phyloP scores from a whole-genome alignment of 495 filamentous ascomycete genomes.

The Haplographium delicatum region DNA sequence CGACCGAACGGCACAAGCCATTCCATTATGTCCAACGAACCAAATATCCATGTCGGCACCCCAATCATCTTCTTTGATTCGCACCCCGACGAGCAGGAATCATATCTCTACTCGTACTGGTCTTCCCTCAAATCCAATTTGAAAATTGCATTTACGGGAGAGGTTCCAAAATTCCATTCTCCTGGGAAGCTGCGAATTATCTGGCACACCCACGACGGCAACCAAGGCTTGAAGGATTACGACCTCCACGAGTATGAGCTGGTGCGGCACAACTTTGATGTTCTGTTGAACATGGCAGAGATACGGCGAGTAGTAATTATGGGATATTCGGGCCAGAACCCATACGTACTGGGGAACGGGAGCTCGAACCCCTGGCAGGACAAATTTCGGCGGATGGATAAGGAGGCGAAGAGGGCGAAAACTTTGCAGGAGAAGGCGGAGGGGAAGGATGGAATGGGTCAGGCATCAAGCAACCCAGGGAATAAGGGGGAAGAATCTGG shows the following conservation, averaged over 20 bases:
- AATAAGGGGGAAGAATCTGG: not conserved
- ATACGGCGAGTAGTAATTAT: slow-evolving; percentile 10
- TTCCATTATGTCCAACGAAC: slow-evolving; percentile 8
- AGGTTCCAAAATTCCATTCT: slow-evolving; percentile 13
- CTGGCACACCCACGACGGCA: slow-evolving; percentile 16
- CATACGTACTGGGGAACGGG: slow-evolving; percentile 5
- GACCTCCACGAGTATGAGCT: slow-evolving; percentile 12
- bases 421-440: not conserved
- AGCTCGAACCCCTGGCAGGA: not conserved
- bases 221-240: slow-evolving; percentile 18
- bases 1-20: no score
- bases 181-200: slow-evolving; percentile 15
- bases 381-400: not conserved
- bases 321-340: slow-evolving; percentile 17
- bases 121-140: slow-evolving; percentile 13
- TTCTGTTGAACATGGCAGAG: slow-evolving; percentile 10
- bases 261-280: slow-evolving; percentile 13
- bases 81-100: slow-evolving; percentile 20
- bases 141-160: slow-evolving; percentile 14
- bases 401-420: not conserved
- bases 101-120: slow-evolving; percentile 19
- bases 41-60: slow-evolving; percentile 15
- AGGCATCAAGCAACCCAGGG: not conserved
- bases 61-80: slow-evolving; percentile 21
- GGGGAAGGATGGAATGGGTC: not conserved